Base-by-base conservation (phyloP, 345 rosid species). In the Eucalyptus camaldulensis region DNA sequence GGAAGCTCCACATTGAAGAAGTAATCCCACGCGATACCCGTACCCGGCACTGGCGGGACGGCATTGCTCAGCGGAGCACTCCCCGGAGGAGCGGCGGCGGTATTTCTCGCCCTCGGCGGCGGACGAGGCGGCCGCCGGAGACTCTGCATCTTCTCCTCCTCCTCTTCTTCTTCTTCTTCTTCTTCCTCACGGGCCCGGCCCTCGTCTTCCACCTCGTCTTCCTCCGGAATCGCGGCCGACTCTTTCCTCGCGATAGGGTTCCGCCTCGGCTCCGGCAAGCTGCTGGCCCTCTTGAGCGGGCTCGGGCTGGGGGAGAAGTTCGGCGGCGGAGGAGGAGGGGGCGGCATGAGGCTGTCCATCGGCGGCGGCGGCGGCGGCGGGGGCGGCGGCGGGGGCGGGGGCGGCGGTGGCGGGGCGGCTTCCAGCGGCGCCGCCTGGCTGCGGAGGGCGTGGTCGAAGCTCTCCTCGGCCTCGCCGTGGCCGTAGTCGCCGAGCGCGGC, bases 401-500 rank as follows among this genome's bases (percentile, higher is more conserved):
- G 95, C 8, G 95, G 94, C 14, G 89, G 94, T 91, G 89, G 94
- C 7, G 93, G 92, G 45, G 94, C 76, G 60, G 93, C 47, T 87
- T 93, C 94, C 44, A 88, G 91, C 13, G 94, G 92, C 15, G 85
- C 91, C 15, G 88, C 91, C 21, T 91, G 90, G 53, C 85, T 94
- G 49, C 80, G 88, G 86, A 93, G 90, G 54, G 92, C 90, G 8
- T 86, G 76, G 86, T 88, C 88, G 31, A 89, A 87, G 33, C 92
- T 88, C 89, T 88, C 95, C 56, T 87, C 94, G 10, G 94, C 93
- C 92, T 98, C 99, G 10, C 97, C 99, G 51, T 94, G 99, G 69
- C 95, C 97, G 89, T 95, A 98, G 92, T 96, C 99, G 91, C 97
- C 94, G 76, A 98, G 93, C 47, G 97, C 97, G 49, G 99, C 99